Base-by-base conservation (phyloP, 305 asterid species). In the Salvia sclarea region DNA sequence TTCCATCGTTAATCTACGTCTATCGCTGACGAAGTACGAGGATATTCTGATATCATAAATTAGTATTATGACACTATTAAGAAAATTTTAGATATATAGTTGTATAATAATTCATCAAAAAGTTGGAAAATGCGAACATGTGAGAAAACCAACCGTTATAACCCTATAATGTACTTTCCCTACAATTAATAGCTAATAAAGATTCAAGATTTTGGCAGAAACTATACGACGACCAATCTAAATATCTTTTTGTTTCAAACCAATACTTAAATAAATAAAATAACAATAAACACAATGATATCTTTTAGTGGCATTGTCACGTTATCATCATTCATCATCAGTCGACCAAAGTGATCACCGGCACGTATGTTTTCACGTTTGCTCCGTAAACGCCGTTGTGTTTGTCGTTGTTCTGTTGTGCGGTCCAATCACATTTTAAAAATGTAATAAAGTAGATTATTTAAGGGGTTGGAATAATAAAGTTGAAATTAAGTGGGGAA, bases 381-480 rank as follows among this genome's bases (percentile, higher is more conserved):
- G 40, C 45, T 9, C 52, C 10, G 13, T 43, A 44, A 24, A 45
- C 45, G 41, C 16, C 38, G 13, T 31, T 24, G 4, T 22, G 18
- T 14, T 60, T 4, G 75, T 68, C 70, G n/a, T 48, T 68, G 55
- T 47, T 74, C 70, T 68, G 45, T 55, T 31, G 13, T 9, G 68
- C 77, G 76, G 76, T 64, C 80, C 78, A 66, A 20, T 24, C 41
- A 59, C 7, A 47, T 50, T 12, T 20, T 61, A 18, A 56, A 4
- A 48, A 6, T 16, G 6, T 10, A 61, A 47, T 12, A 28, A 16
- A 50, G 14, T 45, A 11, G 21, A 40, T n/a, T n/a, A n/a, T n/a
- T n/a, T n/a, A n/a, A n/a, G n/a, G n/a, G n/a, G n/a, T n/a, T n/a
- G n/a, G n/a, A n/a, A n/a, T 31, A 8, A 31, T 31, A 31, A 3